Evolutionary conservation across 2,329 filamentous ascomycete species (phyloP).

Genomic region (Claviceps purpurea): DNA sequence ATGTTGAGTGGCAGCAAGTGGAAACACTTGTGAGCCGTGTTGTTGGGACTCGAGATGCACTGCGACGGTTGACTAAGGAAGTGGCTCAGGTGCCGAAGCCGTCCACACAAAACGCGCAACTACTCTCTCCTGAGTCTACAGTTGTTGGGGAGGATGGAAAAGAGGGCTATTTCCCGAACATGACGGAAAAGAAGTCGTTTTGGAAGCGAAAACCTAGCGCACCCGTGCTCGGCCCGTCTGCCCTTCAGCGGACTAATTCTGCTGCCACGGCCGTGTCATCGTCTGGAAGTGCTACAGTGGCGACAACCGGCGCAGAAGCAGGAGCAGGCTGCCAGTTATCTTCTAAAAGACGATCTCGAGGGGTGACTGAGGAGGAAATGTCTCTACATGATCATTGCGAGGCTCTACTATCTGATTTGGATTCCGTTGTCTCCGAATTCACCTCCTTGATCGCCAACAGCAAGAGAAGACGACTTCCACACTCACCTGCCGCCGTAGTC

Average conservation of each 20-base stretch:
- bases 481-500: constrained; percentile 33
- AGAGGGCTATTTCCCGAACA: constrained; percentile 40
- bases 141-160: constrained; percentile 11
- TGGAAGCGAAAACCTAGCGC: constrained; percentile 80
- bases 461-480: constrained; percentile 57
- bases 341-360: constrained; percentile 23
- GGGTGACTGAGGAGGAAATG: constrained; percentile 38
- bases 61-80: constrained; percentile 75
- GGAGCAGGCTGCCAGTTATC: constrained; percentile 17
- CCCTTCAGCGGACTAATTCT: constrained; percentile 24
- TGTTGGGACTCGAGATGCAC: constrained; percentile 75
- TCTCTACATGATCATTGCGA: constrained; percentile 72
- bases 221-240: constrained; percentile 27
- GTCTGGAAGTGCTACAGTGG: constrained; percentile 21
- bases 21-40: constrained; percentile 77
- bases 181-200: constrained; percentile 56
- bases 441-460: constrained; percentile 62
- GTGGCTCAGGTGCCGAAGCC: constrained; percentile 43
- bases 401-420: constrained; percentile 70
- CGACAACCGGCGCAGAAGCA: constrained; percentile 16
- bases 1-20: constrained; percentile 75
- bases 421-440: constrained; percentile 73
- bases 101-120: constrained; percentile 12
- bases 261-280: constrained; percentile 30
- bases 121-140: constrained; percentile 31